phyloP scores from a whole-genome alignment of 495 filamentous ascomycete genomes.

The Penicillium verhagenii region DNA sequence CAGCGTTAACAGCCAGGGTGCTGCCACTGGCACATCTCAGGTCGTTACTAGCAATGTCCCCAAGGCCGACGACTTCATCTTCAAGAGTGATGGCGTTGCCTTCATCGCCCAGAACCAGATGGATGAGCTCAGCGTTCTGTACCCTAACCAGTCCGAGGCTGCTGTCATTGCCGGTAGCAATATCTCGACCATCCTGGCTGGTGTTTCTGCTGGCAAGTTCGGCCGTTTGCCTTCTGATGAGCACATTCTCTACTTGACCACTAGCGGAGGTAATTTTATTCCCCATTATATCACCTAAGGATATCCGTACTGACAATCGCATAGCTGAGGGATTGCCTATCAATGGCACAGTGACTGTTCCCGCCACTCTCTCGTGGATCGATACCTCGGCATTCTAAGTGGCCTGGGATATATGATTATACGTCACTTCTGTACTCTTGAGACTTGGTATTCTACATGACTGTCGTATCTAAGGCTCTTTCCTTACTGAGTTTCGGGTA shows the following conservation, averaged over 20 bases:
- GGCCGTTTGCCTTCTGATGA: background rate
- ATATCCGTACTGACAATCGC: background rate
- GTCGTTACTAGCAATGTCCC: background rate
- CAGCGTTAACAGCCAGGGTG: background rate
- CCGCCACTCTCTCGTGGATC: background rate
- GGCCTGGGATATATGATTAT: background rate
- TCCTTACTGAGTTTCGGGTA: background rate
- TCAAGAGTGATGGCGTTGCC: background rate
- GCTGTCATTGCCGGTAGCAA: background rate
- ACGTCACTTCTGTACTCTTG: background rate
- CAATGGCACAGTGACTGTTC: conserved; percentile 1
- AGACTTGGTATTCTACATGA: background rate
- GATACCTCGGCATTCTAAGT: background rate
- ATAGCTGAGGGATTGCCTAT: background rate
- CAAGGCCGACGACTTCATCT: conserved; percentile 2
- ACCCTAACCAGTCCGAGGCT: background rate
- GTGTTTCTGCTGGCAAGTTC: conserved; percentile 3
- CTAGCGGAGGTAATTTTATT: background rate
- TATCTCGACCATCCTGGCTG: background rate
- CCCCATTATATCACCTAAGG: background rate
- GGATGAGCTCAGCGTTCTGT: conserved; percentile 4
- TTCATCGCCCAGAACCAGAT: conserved; percentile 3
- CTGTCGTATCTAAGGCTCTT: too few species aligned
- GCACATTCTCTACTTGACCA: conserved; percentile 2
- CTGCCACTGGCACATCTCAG: background rate